Evolutionary conservation across 805 yeast genomes (phyloP).

Genomic region (Hanseniaspora thailandica): DNA sequence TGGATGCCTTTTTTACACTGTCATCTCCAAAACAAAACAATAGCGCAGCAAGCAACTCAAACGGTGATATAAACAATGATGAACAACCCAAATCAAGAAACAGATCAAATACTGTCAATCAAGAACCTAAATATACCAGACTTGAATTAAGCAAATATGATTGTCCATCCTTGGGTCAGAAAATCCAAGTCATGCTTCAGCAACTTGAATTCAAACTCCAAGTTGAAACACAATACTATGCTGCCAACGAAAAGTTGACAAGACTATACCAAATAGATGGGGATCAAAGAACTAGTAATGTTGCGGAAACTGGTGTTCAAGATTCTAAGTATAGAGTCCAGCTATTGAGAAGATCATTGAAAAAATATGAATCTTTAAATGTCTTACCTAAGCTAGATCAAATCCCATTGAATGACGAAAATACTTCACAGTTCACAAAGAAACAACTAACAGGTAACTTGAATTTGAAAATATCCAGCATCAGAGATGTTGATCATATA

Average conservation of each 20-base stretch:
- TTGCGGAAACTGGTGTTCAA: slow-evolving; percentile 75
- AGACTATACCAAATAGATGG: slow-evolving; percentile 83
- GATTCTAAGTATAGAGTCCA: slow-evolving; percentile 82
- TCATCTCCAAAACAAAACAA: slow-evolving; percentile 10
- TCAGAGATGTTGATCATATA: slow-evolving; percentile 85
- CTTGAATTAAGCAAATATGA: slow-evolving; percentile 82
- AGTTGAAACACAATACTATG: slow-evolving; percentile 85
- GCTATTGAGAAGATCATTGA: slow-evolving; percentile 68
- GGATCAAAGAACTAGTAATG: slow-evolving; percentile 70
- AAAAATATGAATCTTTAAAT: slow-evolving; percentile 81
- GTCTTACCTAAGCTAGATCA: slow-evolving; percentile 27
- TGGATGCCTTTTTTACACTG: slow-evolving; percentile 13
- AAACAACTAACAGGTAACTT: slow-evolving; percentile 76
- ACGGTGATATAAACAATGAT: slow-evolving; percentile 15
- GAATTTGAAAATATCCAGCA: slow-evolving; percentile 57
- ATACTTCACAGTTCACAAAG: slow-evolving; percentile 56
- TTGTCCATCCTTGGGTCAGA: slow-evolving; percentile 86
- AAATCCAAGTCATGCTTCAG: slow-evolving; percentile 90
- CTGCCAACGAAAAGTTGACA: slow-evolving; percentile 81
- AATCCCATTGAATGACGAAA: slow-evolving; percentile 26
- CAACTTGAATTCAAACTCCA: slow-evolving; percentile 87
- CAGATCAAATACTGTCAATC: slow-evolving; percentile 21
- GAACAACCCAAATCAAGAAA: slow-evolving; percentile 32
- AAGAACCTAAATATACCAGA: slow-evolving; percentile 41
- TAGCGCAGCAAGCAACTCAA: background rate